phyloP scores from a whole-genome alignment of 345 rosid genomes.

The Linum usitatissimum region DNA sequence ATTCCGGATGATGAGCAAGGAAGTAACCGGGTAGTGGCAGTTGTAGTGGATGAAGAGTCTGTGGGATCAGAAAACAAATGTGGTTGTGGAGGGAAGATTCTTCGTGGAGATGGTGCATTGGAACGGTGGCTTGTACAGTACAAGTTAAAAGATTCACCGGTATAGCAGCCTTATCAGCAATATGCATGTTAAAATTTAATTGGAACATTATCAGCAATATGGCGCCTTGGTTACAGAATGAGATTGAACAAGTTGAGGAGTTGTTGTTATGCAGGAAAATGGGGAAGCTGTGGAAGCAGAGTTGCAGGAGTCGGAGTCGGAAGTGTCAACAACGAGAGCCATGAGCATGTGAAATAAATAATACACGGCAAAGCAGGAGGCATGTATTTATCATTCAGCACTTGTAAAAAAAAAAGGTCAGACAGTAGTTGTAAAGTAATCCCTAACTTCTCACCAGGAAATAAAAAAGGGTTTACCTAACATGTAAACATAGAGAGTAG shows the following conservation, averaged over 20 bases:
- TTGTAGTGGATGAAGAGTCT: slow-evolving; percentile 71
- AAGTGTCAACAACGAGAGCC: slow-evolving; percentile 49
- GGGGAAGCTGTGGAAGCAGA: slow-evolving; percentile 25
- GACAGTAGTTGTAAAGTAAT: too few relatives aligned
- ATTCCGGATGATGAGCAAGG: slow-evolving; percentile 71
- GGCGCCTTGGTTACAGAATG: too few relatives aligned
- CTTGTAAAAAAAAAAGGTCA: not conserved
- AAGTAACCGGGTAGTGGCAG: slow-evolving; percentile 60
- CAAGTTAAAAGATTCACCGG: slow-evolving; percentile 34
- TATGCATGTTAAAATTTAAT: too few relatives aligned
- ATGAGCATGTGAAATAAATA: slow-evolving; percentile 54
- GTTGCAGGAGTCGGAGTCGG: slow-evolving; percentile 47
- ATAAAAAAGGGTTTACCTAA: not conserved
- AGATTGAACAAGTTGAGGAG: too few relatives aligned
- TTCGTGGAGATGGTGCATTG: slow-evolving; percentile 67
- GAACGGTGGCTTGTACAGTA: slow-evolving; percentile 40
- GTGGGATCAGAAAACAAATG: slow-evolving; percentile 41
- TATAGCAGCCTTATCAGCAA: too few relatives aligned
- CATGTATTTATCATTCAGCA: not conserved
- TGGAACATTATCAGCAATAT: too few relatives aligned
- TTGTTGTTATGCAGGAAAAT: slow-evolving; percentile 29
- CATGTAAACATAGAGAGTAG: not conserved
- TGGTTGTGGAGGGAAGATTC: slow-evolving; percentile 68
- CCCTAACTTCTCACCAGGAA: not conserved
- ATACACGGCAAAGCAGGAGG: slow-evolving; percentile 2